Evolutionary conservation across 1,284 basidiomycete species (phyloP).

Genomic region (Irpex lacteus): DNA sequence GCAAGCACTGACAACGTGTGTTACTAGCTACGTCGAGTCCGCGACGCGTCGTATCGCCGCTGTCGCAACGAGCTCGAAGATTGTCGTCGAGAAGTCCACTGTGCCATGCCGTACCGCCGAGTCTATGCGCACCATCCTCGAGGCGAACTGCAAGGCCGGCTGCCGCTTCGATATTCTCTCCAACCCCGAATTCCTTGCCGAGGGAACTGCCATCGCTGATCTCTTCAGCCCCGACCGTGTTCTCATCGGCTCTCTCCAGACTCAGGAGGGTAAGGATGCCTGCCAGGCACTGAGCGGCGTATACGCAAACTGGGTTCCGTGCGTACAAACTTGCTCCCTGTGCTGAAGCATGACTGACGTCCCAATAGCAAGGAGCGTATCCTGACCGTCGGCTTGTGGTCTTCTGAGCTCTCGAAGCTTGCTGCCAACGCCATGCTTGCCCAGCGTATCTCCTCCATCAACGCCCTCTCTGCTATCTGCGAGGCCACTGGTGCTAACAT

Average conservation of each 20-base stretch:
- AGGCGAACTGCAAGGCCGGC: slow-evolving; percentile 92
- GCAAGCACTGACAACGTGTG: slow-evolving; percentile 2
- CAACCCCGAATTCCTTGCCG: slow-evolving; percentile 98
- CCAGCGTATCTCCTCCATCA: slow-evolving; percentile 97
- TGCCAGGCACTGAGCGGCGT: slow-evolving; percentile 76
- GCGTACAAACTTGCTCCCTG: slow-evolving; percentile 31
- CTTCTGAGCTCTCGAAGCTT: slow-evolving; percentile 96
- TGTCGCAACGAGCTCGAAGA: slow-evolving; percentile 90
- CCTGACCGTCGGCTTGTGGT: slow-evolving; percentile 97
- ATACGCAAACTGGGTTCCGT: slow-evolving; percentile 97
- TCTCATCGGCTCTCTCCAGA: slow-evolving; percentile 93
- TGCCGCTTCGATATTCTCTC: slow-evolving; percentile 97
- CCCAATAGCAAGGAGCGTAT: slow-evolving; percentile 65
- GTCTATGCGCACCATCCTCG: slow-evolving; percentile 98
- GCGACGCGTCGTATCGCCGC: slow-evolving; percentile 95
- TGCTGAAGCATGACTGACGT: neutral
- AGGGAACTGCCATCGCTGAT: slow-evolving; percentile 94
- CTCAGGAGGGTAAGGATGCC: slow-evolving; percentile 80
- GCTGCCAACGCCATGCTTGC: slow-evolving; percentile 99
- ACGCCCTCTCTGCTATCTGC: slow-evolving; percentile 97
- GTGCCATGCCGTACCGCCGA: slow-evolving; percentile 98
- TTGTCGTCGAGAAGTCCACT: slow-evolving; percentile 99
- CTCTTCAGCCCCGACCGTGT: slow-evolving; percentile 92
- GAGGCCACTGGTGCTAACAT: slow-evolving; percentile 99
- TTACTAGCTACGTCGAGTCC: slow-evolving; percentile 85